Evolutionary conservation across 2,329 filamentous ascomycete species (phyloP).

Genomic region (Metarhizium anisopliae): DNA sequence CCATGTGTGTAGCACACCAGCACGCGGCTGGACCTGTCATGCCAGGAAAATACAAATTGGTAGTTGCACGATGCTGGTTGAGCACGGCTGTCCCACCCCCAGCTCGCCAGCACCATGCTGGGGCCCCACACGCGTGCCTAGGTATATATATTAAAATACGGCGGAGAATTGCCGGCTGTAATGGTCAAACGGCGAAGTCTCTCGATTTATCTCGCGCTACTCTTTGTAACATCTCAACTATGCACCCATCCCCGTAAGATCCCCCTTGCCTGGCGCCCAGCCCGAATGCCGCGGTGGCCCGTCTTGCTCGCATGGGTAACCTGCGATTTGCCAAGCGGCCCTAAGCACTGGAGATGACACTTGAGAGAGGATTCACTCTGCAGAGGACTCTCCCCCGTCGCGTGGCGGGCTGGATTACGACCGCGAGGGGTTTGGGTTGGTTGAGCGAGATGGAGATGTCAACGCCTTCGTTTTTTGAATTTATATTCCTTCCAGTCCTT

Average conservation of each 20-base stretch:
- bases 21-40: too few relatives aligned
- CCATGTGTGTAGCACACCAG: too few relatives aligned
- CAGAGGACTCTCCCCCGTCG: slow-evolving; percentile 63
- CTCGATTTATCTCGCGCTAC: slow-evolving; percentile 36
- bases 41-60: too few relatives aligned
- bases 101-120: too few relatives aligned
- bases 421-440: slow-evolving; percentile 51
- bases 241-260: slow-evolving; percentile 47
- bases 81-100: too few relatives aligned
- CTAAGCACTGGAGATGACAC: slow-evolving; percentile 61
- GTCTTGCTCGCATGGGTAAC: slow-evolving; percentile 58
- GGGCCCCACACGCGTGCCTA: too few relatives aligned
- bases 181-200: slow-evolving; percentile 54
- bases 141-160: slow-evolving; percentile 15
- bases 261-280: slow-evolving; percentile 51
- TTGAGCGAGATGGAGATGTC: slow-evolving; percentile 45
- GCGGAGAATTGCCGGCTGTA: slow-evolving; percentile 38
- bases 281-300: slow-evolving; percentile 57
- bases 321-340: slow-evolving; percentile 51
- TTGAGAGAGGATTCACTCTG: slow-evolving; percentile 67
- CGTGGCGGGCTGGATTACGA: slow-evolving; percentile 62
- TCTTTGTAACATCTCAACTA: slow-evolving; percentile 18
- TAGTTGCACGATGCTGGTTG: too few relatives aligned
- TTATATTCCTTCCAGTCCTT: too few relatives aligned
- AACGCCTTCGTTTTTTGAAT: slow-evolving; percentile 29